phyloP scores from a whole-genome alignment of 192 early-diverging fungal species.

The Backusella australiensis region DNA sequence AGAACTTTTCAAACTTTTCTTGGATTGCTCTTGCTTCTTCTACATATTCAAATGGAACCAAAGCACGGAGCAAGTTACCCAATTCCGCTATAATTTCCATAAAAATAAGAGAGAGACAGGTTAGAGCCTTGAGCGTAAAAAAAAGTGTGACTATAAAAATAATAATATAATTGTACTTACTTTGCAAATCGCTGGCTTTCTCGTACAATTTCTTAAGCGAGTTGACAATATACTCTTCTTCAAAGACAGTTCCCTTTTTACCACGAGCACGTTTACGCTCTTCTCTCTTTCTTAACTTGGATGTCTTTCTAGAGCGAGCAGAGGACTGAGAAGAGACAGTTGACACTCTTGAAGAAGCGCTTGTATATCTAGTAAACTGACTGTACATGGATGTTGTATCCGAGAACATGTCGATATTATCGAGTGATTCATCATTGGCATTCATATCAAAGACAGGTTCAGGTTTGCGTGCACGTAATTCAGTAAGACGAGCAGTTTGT shows the following conservation, averaged over 20 bases:
- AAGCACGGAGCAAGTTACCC: slow-evolving; percentile 46
- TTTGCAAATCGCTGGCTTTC: slow-evolving; percentile 51
- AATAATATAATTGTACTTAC: slow-evolving; percentile 36
- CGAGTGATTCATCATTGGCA: slow-evolving; percentile 59
- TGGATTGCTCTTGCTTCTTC: slow-evolving; percentile 52
- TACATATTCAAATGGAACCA: slow-evolving; percentile 47
- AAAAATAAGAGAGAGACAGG: slow-evolving; percentile 29
- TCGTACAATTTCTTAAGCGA: slow-evolving; percentile 62
- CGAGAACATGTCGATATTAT: slow-evolving; percentile 91
- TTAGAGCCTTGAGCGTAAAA: slow-evolving; percentile 30
- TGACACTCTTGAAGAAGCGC: slow-evolving; percentile 56
- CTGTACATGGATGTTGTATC: slow-evolving; percentile 95
- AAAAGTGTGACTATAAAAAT: background rate
- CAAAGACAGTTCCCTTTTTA: slow-evolving; percentile 85
- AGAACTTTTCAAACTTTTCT: slow-evolving; percentile 40
- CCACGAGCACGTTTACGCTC: slow-evolving; percentile 83
- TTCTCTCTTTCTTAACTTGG: slow-evolving; percentile 65
- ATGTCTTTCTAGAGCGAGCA: slow-evolving; percentile 52
- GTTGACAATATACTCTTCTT: slow-evolving; percentile 86
- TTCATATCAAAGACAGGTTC: slow-evolving; percentile 32
- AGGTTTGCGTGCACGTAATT: slow-evolving; percentile 55
- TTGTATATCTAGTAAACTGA: slow-evolving; percentile 78
- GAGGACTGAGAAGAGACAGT: slow-evolving; percentile 43
- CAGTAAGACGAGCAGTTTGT: slow-evolving; percentile 54
- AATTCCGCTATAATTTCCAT: slow-evolving; percentile 43